These are phyloP conservation scores for Catharanthus roseus DNA, from an alignment of 257 asterid genomes.

Conservation along the genomic window DNA sequence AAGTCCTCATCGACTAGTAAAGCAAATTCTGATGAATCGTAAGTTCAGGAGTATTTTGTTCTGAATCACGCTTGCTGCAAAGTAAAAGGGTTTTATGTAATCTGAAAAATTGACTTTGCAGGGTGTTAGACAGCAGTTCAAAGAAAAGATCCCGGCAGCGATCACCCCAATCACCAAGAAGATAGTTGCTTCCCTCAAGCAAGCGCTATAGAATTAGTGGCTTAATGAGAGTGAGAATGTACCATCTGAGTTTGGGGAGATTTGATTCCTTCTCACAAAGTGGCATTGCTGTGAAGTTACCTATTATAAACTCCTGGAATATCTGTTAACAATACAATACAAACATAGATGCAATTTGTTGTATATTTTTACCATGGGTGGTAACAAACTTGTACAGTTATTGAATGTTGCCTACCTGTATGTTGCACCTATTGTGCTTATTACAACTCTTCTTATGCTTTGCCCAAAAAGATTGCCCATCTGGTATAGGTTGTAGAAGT, in stretches of 20 bases:
- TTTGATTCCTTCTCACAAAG: slow-evolving; percentile 22
- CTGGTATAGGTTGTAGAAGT: slow-evolving; percentile 2
- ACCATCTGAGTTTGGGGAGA: slow-evolving; percentile 14
- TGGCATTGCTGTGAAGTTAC: slow-evolving; percentile 24
- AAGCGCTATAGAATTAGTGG: slow-evolving; percentile 7
- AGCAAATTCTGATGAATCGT: slow-evolving; percentile 68
- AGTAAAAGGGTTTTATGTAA: not conserved
- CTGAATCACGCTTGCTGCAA: not conserved
- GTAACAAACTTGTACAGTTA: slow-evolving; percentile 34
- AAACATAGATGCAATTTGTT: slow-evolving; percentile 7
- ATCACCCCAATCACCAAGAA: slow-evolving; percentile 32
- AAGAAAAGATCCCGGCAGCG: slow-evolving; percentile 54
- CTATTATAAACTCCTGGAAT: slow-evolving; percentile 21
- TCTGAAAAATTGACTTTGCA: slow-evolving; percentile 24
- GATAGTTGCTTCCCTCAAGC: not conserved
- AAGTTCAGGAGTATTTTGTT: slow-evolving; percentile 25
- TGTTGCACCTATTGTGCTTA: not conserved
- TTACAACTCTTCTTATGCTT: not conserved
- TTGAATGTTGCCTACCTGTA: slow-evolving; percentile 12
- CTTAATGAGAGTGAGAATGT: slow-evolving; percentile 12
- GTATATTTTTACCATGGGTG: slow-evolving; percentile 10
- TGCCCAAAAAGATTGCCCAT: not conserved
- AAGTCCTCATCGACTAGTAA: slow-evolving; percentile 54
- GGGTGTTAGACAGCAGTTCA: slow-evolving; percentile 61
- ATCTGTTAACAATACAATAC: slow-evolving; percentile 17